Evolutionary conservation across 2,329 filamentous ascomycete species (phyloP).

Genomic region (Penicillium sp.): DNA sequence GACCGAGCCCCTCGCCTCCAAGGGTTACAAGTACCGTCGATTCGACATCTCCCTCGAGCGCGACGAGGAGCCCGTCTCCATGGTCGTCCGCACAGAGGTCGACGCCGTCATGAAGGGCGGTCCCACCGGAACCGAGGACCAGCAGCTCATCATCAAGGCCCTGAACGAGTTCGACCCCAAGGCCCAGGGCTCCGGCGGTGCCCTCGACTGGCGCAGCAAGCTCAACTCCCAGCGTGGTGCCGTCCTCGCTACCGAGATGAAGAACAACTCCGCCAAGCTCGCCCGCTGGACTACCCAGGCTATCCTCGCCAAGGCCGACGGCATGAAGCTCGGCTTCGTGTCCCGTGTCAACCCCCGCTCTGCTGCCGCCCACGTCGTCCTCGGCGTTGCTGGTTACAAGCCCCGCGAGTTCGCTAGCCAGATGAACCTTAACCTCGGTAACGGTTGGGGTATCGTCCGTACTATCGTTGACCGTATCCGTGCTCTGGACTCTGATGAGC

Average conservation of each 20-base stretch:
- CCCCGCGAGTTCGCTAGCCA: constrained; percentile 93
- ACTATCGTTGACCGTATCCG: constrained; percentile 85
- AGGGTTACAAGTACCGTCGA: constrained; percentile 96
- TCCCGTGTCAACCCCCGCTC: constrained; percentile 89
- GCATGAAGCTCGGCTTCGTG: constrained; percentile 99
- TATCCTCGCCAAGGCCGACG: constrained; percentile 93
- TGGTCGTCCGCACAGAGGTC: constrained; percentile 91
- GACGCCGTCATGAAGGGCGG: constrained; percentile 90
- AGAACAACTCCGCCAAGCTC: constrained; percentile 99
- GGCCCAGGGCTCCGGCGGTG: constrained; percentile 90
- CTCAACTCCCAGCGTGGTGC: constrained; percentile 92
- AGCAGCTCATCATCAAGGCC: constrained; percentile 88
- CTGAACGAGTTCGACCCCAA: constrained; percentile 99
- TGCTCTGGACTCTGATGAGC: constrained; percentile 43
- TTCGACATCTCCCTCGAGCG: constrained; percentile 91
- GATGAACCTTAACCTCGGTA: constrained; percentile 96
- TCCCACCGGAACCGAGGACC: constrained; percentile 85
- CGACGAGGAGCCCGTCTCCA: constrained; percentile 88
- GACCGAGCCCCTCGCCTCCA: constrained; percentile 88
- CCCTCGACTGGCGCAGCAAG: constrained; percentile 96
- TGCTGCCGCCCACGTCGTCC: constrained; percentile 89
- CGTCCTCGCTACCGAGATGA: constrained; percentile 98
- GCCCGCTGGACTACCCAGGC: constrained; percentile 96
- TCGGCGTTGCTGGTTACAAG: constrained; percentile 97
- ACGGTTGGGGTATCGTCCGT: constrained; percentile 98